phyloP scores from a whole-genome alignment of 106 monocot genomes.

The Chionographis japonica region DNA sequence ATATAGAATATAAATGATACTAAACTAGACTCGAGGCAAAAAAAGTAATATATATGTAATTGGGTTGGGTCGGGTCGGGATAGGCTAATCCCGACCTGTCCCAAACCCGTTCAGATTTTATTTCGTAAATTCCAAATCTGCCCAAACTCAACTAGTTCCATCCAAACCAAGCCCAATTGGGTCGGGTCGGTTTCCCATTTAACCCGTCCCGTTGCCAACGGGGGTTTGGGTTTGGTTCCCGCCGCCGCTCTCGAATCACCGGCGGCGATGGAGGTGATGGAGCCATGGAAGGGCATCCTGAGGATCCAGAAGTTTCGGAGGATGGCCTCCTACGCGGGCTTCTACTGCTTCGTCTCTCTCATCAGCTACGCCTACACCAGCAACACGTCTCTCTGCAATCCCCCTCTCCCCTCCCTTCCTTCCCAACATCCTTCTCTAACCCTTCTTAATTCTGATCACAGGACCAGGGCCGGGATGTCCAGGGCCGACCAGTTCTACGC shows the following conservation, averaged over 20 bases:
- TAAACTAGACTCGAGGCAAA: too few relatives aligned
- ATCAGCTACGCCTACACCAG: conserved; percentile 80
- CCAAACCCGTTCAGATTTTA: too few relatives aligned
- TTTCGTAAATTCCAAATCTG: too few relatives aligned
- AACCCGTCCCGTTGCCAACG: too few relatives aligned
- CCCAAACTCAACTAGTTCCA: too few relatives aligned
- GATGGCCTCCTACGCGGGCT: conserved; percentile 60
- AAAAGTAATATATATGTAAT: too few relatives aligned
- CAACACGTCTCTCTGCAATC: conserved; percentile 60
- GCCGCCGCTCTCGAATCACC: neutral
- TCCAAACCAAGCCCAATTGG: too few relatives aligned
- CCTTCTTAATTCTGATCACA: conserved; percentile 16
- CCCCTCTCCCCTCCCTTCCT: neutral
- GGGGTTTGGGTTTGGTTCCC: too few relatives aligned
- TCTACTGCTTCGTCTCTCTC: conserved; percentile 75
- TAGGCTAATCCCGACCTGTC: too few relatives aligned
- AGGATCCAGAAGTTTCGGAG: conserved; percentile 86
- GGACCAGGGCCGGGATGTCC: conserved; percentile 87
- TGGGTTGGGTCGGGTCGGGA: too few relatives aligned
- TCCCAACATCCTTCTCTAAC: neutral
- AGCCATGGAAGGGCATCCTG: conserved; percentile 51
- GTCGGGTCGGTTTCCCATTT: too few relatives aligned
- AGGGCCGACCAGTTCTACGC: conserved; percentile 87
- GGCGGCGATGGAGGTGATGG: conserved; percentile 26
- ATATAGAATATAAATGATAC: too few relatives aligned